A percentile compares a stretch with the other conserved stretches of the same genome.
Conservation (phyloP, 2,329 filamentous ascomycete species). For the Aspergillus sp. region DNA sequence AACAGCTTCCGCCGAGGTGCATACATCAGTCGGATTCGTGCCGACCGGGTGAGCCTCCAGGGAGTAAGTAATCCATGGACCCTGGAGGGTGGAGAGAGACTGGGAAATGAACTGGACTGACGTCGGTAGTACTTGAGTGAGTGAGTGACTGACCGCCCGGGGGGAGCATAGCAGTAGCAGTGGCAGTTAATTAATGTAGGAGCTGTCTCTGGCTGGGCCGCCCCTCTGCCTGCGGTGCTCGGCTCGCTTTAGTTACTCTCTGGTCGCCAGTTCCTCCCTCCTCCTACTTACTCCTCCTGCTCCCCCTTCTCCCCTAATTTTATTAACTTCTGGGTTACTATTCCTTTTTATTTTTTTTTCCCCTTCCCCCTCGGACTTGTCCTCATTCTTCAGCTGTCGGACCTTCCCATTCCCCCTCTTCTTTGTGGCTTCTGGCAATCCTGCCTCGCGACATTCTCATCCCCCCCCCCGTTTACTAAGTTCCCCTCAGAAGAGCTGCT, state of each 20-base stretch:
- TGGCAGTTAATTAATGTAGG: no score
- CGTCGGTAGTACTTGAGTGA: not conserved
- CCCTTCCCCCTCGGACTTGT: not conserved
- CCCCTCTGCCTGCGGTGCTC: not conserved
- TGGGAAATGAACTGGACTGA: not conserved
- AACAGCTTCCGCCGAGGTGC: not conserved
- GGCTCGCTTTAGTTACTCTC: slow-evolving; percentile 1
- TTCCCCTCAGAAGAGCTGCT: slow-evolving; percentile 17
- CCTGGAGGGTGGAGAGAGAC: not conserved
- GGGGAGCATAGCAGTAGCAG: not conserved
- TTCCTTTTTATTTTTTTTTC: not conserved
- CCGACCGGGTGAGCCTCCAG: not conserved
- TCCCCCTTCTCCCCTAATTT: slow-evolving; percentile 2
- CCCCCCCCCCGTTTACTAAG: slow-evolving; percentile 1
- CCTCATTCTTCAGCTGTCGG: not conserved
- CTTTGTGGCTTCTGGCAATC: not conserved
- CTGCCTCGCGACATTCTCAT: not conserved
- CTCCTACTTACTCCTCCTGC: slow-evolving; percentile 4
- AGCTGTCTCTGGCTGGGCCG: no score
- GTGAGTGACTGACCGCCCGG: slow-evolving; percentile 2
- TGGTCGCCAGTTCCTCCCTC: slow-evolving; percentile 11
- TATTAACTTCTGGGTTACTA: not conserved
- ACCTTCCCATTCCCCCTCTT: slow-evolving; percentile 1
- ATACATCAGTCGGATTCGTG: not conserved
- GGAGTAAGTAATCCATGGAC: not conserved